A percentile compares a stretch with the other conserved stretches of the same genome.
phyloP scores from a whole-genome alignment of 2,329 filamentous ascomycete genomes.

The Dactylonectria macrodidyma region DNA sequence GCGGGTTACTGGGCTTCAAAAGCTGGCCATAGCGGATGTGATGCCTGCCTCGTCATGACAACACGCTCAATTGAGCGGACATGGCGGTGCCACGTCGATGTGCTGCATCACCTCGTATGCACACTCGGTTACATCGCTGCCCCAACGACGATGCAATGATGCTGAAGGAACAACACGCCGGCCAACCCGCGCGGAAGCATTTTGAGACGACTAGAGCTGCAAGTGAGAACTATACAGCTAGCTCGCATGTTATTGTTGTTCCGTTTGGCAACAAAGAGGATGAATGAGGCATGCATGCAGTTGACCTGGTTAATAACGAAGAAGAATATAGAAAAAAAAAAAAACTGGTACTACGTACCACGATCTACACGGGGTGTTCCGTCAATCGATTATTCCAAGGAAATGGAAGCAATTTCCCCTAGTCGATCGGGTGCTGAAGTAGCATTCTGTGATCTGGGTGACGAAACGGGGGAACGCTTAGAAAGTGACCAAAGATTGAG shows the following conservation, averaged over 20 bases:
- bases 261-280: conserved; percentile 6
- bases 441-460: not conserved
- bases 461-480: conserved; percentile 12
- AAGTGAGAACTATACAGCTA: not conserved
- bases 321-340: conserved; percentile 1
- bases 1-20: not conserved
- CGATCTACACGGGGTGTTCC: conserved; percentile 22
- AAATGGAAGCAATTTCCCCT: conserved; percentile 27
- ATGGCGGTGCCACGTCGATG: conserved; percentile 27
- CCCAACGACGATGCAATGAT: conserved; percentile 1
- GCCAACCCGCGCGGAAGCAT: not conserved
- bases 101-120: conserved; percentile 20
- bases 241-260: not conserved
- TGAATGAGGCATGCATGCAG: not conserved
- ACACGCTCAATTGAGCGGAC: conserved; percentile 10
- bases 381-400: conserved; percentile 1
- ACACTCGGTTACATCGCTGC: conserved; percentile 18
- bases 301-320: not conserved
- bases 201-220: conserved; percentile 12
- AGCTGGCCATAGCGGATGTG: conserved; percentile 2
- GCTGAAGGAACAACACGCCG: conserved; percentile 5
- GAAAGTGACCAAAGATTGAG: conserved; percentile 19
- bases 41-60: conserved; percentile 20
- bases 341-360: not conserved
- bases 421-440: conserved; percentile 3